Evolutionary conservation across 768 basidiomycete species (phyloP).

Genomic region (Lentinula sp.): DNA sequence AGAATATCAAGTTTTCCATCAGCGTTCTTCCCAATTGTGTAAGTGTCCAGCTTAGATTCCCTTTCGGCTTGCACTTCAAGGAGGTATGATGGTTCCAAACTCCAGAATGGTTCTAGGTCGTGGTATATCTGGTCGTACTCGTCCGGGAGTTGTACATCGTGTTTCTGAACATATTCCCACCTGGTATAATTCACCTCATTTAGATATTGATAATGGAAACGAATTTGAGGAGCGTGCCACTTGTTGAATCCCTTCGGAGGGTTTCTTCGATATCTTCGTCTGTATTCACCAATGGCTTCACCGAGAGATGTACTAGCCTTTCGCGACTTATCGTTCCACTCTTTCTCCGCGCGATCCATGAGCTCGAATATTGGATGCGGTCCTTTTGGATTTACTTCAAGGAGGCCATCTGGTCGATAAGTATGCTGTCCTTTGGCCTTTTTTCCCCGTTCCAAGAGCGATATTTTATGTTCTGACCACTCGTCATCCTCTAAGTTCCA

Average conservation of each 20-base stretch:
- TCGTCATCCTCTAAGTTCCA: background rate
- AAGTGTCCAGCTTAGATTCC: slow-evolving; percentile 25
- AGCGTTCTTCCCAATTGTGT: slow-evolving; percentile 27
- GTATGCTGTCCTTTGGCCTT: background rate
- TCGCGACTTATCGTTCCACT: slow-evolving; percentile 31
- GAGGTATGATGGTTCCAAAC: slow-evolving; percentile 27
- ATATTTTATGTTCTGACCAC: background rate
- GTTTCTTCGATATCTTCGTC: slow-evolving; percentile 24
- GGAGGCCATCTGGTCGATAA: slow-evolving; percentile 20
- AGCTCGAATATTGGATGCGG: slow-evolving; percentile 42
- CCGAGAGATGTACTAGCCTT: slow-evolving; percentile 30
- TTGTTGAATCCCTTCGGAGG: slow-evolving; percentile 41
- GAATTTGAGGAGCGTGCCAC: slow-evolving; percentile 28
- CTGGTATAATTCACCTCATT: slow-evolving; percentile 16
- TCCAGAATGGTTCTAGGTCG: slow-evolving; percentile 39
- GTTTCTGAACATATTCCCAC: slow-evolving; percentile 39
- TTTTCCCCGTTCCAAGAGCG: background rate
- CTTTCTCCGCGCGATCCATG: slow-evolving; percentile 26
- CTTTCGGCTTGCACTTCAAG: slow-evolving; percentile 18
- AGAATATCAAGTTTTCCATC: slow-evolving; percentile 7
- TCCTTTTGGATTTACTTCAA: slow-evolving; percentile 28
- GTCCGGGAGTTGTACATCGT: slow-evolving; percentile 45
- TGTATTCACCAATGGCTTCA: slow-evolving; percentile 34
- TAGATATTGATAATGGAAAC: background rate
- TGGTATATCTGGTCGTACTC: slow-evolving; percentile 47